Base-by-base conservation (phyloP, 345 rosid genomes). In the Populus euphratica region DNA sequence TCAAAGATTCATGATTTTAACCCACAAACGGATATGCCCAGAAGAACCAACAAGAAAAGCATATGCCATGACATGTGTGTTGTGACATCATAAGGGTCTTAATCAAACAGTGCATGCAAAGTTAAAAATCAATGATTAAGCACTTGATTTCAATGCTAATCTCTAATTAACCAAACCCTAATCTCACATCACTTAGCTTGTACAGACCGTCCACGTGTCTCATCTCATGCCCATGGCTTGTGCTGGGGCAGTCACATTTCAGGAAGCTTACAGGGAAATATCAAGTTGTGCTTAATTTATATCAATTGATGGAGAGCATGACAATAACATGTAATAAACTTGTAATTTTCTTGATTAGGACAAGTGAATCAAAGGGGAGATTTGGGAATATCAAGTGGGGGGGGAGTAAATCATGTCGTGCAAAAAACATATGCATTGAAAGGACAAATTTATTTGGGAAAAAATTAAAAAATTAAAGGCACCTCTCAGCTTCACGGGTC, bases 141-240 rank as follows among this genome's bases (percentile, higher is more conserved):
- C 59, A 16, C 70, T 43, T 63, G 31, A 74, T 74, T 64, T 63
- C 23, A n/a, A 61, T n/a, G 25, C n/a, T 5, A n/a, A 56, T 21
- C 31, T 17, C 6, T 8, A 29, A 33, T 65, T 18, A 35, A 27
- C 17, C 27, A n/a, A 2, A 18, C 7, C 21, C n/a, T 3, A 18
- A 5, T 38, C 18, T 1, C 13, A 16, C 41, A 21, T 2, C 47
- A 17, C 17, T 0, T 68, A 66, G 31, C 39, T 20, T 27, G 62
- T 23, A 41, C 69, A 73, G 14, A 62, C 41, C 66, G 61, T 64
- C 69, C 61, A 64, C 77, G 77, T 74, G 77, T 44, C 77, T 74
- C 70, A 1, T 63, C 77, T 1, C 41, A 16, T 39, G 54, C 61
- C 76, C 52, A 1, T 31, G 11, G 12, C 62, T 36, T 0, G 8